Percentiles rank a stretch among this genome's conserved stretches.
These are phyloP conservation scores for Aspergillus pseudoterreus DNA, from an alignment of 2,329 filamentous ascomycete genomes.

Conservation along the genomic window DNA sequence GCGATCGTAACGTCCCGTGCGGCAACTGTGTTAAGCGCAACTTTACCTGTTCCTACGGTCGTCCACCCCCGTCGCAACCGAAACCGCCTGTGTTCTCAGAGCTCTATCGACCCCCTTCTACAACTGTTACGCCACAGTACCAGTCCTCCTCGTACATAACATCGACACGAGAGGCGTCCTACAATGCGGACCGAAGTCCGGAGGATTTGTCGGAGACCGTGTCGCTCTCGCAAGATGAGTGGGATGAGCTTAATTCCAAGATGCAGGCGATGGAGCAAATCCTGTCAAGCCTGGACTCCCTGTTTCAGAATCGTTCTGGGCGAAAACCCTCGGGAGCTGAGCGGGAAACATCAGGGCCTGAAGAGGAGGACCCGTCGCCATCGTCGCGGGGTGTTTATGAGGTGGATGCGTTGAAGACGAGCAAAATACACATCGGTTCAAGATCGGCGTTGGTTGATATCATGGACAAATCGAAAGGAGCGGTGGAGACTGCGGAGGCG, in stretches of 20 bases:
- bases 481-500: constrained; percentile 43
- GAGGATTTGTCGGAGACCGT: constrained; percentile 25
- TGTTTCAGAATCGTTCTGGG: constrained; percentile 26
- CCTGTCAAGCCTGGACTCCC: constrained; percentile 26
- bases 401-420: constrained; percentile 39
- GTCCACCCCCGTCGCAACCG: constrained; percentile 18
- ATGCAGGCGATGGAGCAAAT: constrained; percentile 34
- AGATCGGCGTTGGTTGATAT: constrained; percentile 58
- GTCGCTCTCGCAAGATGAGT: constrained; percentile 30
- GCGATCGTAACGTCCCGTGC: constrained; percentile 40
- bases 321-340: constrained; percentile 15
- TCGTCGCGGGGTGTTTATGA: constrained; percentile 26
- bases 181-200: constrained; percentile 15
- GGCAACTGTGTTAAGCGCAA: constrained; percentile 41
- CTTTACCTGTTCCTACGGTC: constrained; percentile 37
- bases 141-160: constrained; percentile 10
- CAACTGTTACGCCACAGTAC: constrained; percentile 14
- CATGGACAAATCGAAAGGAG: constrained; percentile 43
- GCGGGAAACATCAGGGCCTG: constrained; percentile 1
- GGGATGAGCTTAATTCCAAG: constrained; percentile 34
- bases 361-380: constrained; percentile 15
- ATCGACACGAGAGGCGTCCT: constrained; percentile 17
- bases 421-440: constrained; percentile 56
- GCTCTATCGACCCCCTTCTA: constrained; percentile 12
- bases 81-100: constrained; percentile 11